These are phyloP conservation scores for Juncus effusus DNA, from an alignment of 176 grass and related monocot genomes.

Conservation along the genomic window DNA sequence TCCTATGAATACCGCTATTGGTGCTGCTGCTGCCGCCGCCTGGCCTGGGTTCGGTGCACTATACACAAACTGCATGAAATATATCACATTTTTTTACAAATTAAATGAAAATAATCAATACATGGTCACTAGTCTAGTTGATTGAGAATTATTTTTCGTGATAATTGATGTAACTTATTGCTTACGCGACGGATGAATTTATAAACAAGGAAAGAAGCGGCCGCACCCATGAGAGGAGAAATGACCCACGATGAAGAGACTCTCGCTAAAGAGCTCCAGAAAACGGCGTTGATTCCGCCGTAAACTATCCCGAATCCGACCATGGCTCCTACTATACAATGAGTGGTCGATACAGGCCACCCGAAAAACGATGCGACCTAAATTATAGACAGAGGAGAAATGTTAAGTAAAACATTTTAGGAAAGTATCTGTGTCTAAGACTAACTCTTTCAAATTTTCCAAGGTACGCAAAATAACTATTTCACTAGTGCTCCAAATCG, in stretches of 20 bases:
- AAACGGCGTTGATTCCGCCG: constrained; percentile 77
- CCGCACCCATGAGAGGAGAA: constrained; percentile 90
- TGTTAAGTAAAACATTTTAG: constrained; percentile 20
- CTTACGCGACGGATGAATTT: constrained; percentile 95
- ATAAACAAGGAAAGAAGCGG: constrained; percentile 87
- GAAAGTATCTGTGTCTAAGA: no score
- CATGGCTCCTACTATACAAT: constrained; percentile 99
- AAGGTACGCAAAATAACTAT: no score
- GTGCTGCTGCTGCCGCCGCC: constrained; percentile 86
- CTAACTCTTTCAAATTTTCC: no score
- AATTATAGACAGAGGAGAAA: constrained; percentile 31
- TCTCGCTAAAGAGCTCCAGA: constrained; percentile 89
- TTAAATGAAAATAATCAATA: background rate
- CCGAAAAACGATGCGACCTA: constrained; percentile 96
- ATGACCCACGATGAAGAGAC: constrained; percentile 95
- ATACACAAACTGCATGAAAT: constrained; percentile 80
- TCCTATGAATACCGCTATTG: constrained; percentile 84
- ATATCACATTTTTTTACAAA: background rate
- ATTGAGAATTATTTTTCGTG: background rate
- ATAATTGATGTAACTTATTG: constrained; percentile 1
- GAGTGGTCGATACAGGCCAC: constrained; percentile 97
- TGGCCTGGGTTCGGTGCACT: constrained; percentile 94
- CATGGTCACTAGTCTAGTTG: background rate
- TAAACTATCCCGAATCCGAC: constrained; percentile 87
- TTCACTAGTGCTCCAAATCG: no score